Evolutionary conservation across 1,139 yeast species (phyloP).

Genomic region (Lodderomyces jiufengensis): DNA sequence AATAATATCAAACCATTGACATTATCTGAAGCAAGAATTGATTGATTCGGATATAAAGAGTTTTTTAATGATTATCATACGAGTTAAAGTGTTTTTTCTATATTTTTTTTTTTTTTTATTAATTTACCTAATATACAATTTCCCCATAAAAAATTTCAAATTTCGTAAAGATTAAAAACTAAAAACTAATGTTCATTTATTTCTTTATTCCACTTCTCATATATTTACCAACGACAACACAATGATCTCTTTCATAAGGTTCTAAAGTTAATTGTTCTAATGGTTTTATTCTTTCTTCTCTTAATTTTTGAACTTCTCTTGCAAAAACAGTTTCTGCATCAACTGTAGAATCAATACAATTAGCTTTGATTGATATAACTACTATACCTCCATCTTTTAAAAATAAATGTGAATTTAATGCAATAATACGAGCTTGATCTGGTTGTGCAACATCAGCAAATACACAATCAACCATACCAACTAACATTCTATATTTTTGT

Average conservation of each 20-base stretch:
- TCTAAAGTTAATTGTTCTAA: slow-evolving; percentile 97
- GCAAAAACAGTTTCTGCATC: slow-evolving; percentile 99
- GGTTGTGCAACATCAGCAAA: slow-evolving; percentile 99
- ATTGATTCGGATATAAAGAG: slow-evolving; percentile 17
- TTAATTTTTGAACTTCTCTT: slow-evolving; percentile 97
- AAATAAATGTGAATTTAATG: slow-evolving; percentile 96
- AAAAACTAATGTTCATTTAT: slow-evolving; percentile 18
- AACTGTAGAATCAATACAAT: slow-evolving; percentile 99
- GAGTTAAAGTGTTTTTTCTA: neutral
- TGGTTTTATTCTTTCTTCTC: slow-evolving; percentile 98
- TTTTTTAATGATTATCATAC: neutral
- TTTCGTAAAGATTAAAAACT: neutral
- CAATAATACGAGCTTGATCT: slow-evolving; percentile 99
- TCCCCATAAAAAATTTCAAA: too few relatives aligned
- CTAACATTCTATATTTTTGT: slow-evolving; percentile 97
- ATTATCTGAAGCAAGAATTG: slow-evolving; percentile 48
- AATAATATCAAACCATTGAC: slow-evolving; percentile 49
- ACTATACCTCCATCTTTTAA: slow-evolving; percentile 98
- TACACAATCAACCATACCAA: slow-evolving; percentile 97
- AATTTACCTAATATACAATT: slow-evolving; percentile 2
- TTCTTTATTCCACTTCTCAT: slow-evolving; percentile 80
- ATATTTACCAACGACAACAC: slow-evolving; percentile 96
- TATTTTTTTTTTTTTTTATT: neutral
- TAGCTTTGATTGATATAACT: slow-evolving; percentile 96
- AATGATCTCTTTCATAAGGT: slow-evolving; percentile 99